These are phyloP conservation scores for Scutellaria galericulata DNA, from an alignment of 257 asterid species.

Conservation along the genomic window DNA sequence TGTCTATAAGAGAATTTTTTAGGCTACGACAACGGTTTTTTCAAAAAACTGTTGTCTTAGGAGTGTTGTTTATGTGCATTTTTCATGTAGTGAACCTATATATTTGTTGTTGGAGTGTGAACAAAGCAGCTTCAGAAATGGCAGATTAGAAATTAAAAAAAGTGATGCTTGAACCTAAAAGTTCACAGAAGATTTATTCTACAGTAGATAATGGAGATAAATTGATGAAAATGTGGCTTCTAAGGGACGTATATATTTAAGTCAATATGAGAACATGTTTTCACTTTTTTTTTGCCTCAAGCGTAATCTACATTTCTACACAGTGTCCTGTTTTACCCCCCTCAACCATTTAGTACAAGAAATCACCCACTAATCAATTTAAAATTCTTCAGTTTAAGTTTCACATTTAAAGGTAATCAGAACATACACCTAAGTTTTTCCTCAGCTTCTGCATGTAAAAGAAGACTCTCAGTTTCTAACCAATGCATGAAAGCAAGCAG, in stretches of 20 bases:
- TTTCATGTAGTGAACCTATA: too few relatives aligned
- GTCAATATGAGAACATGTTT: neutral
- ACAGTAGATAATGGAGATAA: neutral
- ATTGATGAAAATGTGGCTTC: neutral
- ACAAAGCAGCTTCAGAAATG: neutral
- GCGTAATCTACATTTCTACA: neutral
- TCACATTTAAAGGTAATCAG: slow-evolving; percentile 14
- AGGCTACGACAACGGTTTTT: too few relatives aligned
- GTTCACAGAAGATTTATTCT: neutral
- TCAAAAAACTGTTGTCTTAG: too few relatives aligned
- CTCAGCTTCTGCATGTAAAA: slow-evolving; percentile 83
- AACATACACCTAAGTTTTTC: slow-evolving; percentile 89
- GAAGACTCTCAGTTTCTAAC: slow-evolving; percentile 81
- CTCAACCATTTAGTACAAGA: slow-evolving; percentile 1
- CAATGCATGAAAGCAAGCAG: slow-evolving; percentile 90
- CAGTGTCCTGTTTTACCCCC: neutral
- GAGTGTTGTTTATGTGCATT: too few relatives aligned
- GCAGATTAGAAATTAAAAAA: slow-evolving; percentile 4
- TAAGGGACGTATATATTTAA: neutral
- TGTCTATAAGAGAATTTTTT: too few relatives aligned
- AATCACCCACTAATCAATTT: slow-evolving; percentile 6
- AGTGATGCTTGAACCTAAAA: neutral
- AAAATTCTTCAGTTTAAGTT: neutral
- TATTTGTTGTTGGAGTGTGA: neutral
- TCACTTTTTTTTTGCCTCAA: neutral